Conservation (phyloP, 805 yeast species). For the Candida qinlingensis region DNA sequence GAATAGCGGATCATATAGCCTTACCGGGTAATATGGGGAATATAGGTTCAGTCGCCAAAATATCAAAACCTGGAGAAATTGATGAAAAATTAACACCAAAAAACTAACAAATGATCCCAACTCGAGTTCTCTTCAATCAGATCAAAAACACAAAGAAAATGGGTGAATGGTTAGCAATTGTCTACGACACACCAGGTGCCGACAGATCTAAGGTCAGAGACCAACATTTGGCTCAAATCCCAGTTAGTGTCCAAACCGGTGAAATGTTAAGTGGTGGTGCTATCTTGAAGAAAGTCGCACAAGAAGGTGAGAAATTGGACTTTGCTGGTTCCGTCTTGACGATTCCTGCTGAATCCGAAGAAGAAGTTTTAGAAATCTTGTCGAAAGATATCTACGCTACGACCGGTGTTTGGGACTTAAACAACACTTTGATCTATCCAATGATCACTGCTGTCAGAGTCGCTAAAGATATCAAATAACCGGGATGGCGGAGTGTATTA, state of each 20-base stretch:
- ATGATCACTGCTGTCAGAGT: conserved; percentile 41
- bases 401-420: conserved; percentile 74
- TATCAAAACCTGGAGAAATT: too few relatives aligned
- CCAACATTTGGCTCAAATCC: conserved; percentile 46
- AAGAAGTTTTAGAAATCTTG: conserved; percentile 60
- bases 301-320: conserved; percentile 36
- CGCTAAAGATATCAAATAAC: conserved; percentile 23
- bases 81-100: too few relatives aligned
- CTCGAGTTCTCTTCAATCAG: conserved; percentile 5
- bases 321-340: conserved; percentile 69
- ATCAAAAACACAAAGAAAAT: conserved; percentile 22
- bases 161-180: conserved; percentile 64
- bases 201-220: conserved; percentile 44
- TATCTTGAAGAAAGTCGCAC: conserved; percentile 39
- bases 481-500: too few relatives aligned
- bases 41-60: not conserved
- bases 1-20: too few relatives aligned
- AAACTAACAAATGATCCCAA: conserved; percentile 8
- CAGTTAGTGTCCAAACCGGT: conserved; percentile 37
- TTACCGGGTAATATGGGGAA: too few relatives aligned
- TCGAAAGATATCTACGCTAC: conserved; percentile 57
- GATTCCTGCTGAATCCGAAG: conserved; percentile 56
- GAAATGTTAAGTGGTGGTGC: conserved; percentile 47
- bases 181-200: conserved; percentile 62
- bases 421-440: conserved; percentile 55